phyloP scores from a whole-genome alignment of 768 basidiomycete genomes.

The Peribolospora baueri region DNA sequence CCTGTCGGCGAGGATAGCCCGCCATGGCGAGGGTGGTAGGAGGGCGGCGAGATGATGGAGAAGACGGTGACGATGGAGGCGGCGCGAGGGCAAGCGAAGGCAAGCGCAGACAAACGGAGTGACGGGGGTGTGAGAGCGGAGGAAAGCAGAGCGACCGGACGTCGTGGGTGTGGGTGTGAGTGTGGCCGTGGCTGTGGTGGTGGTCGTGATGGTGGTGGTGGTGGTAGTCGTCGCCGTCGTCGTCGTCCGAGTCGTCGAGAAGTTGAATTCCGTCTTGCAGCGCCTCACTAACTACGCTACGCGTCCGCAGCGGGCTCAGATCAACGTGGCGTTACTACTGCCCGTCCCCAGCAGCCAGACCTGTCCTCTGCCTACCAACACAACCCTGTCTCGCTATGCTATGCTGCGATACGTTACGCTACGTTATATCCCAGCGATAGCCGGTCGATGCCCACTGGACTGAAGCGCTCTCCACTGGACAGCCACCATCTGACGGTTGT shows the following conservation, averaged over 20 bases:
- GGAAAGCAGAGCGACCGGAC: background rate
- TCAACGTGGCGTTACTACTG: too few relatives aligned
- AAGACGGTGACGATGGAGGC: background rate
- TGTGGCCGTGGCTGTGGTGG: background rate
- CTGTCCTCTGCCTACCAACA: too few relatives aligned
- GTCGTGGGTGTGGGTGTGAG: background rate
- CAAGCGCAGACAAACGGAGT: background rate
- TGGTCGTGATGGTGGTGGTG: background rate
- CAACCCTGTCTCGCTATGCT: too few relatives aligned
- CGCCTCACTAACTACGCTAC: too few relatives aligned
- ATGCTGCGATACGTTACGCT: too few relatives aligned
- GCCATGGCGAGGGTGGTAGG: background rate
- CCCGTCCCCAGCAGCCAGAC: too few relatives aligned
- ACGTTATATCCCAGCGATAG: too few relatives aligned
- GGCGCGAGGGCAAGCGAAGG: background rate
- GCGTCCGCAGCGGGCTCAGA: too few relatives aligned
- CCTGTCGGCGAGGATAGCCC: background rate
- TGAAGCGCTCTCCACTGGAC: too few relatives aligned
- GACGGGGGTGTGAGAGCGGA: background rate
- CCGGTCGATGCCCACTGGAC: too few relatives aligned
- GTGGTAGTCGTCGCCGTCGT: background rate
- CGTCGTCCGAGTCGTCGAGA: background rate
- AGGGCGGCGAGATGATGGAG: conserved; percentile 1
- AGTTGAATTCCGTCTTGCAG: too few relatives aligned
- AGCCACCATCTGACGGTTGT: too few relatives aligned